A percentile compares a stretch with the other conserved stretches of the same genome.
These are phyloP conservation scores for Salix udensis DNA, from an alignment of 345 rosid genomes.

Conservation along the genomic window DNA sequence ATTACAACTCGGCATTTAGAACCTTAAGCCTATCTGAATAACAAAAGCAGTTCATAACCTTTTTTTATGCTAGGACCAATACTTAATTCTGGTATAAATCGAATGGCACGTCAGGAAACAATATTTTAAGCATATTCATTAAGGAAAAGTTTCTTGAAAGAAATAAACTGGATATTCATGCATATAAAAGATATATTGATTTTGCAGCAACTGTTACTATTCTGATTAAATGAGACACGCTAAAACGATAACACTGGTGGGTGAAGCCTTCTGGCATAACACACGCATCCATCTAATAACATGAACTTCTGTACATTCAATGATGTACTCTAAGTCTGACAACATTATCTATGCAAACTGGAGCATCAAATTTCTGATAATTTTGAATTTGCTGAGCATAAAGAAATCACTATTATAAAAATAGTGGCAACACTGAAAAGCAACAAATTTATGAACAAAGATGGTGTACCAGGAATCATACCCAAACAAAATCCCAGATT, in stretches of 20 bases:
- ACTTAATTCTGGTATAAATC: background rate
- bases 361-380: background rate
- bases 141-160: background rate
- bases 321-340: background rate
- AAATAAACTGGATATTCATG: background rate
- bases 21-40: background rate
- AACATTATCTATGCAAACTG: background rate
- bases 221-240: background rate
- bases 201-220: background rate
- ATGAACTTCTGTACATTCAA: background rate
- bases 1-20: background rate
- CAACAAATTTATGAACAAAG: background rate
- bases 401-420: background rate
- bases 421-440: background rate
- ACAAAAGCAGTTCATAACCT: background rate
- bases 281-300: background rate
- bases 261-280: background rate
- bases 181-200: background rate
- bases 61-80: background rate
- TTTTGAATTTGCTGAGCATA: background rate
- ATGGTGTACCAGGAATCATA: slow-evolving; percentile 22
- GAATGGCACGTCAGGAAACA: background rate
- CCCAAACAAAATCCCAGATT: slow-evolving; percentile 97
- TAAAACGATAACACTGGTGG: background rate
- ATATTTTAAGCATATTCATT: background rate